Evolutionary conservation across 176 grass and related monocot species (phyloP).

Genomic region (Calamus simplicifolius): DNA sequence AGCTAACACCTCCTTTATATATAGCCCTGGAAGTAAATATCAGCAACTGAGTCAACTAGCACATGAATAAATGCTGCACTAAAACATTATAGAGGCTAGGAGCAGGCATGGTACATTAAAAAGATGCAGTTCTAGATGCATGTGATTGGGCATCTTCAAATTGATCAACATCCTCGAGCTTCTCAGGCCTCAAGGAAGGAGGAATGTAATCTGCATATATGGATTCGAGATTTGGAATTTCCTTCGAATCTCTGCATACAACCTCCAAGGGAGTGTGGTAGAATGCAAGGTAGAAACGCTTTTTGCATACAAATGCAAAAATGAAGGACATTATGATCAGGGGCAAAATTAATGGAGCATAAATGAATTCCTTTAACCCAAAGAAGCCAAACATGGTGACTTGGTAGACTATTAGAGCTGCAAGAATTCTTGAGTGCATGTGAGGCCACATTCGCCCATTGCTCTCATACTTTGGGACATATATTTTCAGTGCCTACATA

Average conservation of each 20-base stretch:
- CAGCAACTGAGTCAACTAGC: no score
- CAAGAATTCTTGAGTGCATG: conserved; percentile 64
- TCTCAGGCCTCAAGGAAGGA: conserved; percentile 53
- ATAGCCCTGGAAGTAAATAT: no score
- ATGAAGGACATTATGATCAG: conserved; percentile 45
- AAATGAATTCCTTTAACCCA: conserved; percentile 14
- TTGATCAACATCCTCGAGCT: conserved; percentile 54
- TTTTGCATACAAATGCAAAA: conserved; percentile 46
- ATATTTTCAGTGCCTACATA: conserved; percentile 62
- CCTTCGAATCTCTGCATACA: conserved; percentile 34
- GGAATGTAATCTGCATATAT: conserved; percentile 67
- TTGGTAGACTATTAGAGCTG: conserved; percentile 68
- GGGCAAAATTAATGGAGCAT: conserved; percentile 25
- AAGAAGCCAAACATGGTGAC: conserved; percentile 73
- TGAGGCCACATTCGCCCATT: conserved; percentile 94
- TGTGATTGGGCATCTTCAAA: conserved; percentile 60
- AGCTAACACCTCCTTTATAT: no score
- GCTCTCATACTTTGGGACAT: conserved; percentile 67
- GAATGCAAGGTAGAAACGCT: conserved; percentile 64
- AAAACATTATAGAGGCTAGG: no score
- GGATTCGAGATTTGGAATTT: conserved; percentile 49
- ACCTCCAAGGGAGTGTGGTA: conserved; percentile 65
- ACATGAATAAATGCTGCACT: no score
- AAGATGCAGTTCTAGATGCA: conserved; percentile 45
- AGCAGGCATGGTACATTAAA: conserved; percentile 24